phyloP scores from a whole-genome alignment of 306 rosid species.

The Rosa persica region DNA sequence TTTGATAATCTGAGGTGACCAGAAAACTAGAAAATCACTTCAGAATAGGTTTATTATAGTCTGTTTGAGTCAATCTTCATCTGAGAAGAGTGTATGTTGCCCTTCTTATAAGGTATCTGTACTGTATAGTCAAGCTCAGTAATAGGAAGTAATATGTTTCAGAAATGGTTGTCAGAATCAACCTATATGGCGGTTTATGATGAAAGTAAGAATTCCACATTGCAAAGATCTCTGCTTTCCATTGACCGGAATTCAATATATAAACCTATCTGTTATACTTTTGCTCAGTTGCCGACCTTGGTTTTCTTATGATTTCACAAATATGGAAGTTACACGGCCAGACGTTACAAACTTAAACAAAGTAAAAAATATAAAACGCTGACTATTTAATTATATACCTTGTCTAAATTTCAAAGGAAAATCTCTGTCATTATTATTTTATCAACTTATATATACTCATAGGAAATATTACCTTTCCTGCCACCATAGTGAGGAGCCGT shows the following conservation, averaged over 20 bases:
- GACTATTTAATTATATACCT: neutral
- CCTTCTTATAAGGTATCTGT: neutral
- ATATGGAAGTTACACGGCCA: neutral
- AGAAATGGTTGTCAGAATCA: neutral
- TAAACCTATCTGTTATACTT: neutral
- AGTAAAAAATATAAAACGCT: neutral
- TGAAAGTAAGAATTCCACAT: neutral
- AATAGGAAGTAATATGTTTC: neutral
- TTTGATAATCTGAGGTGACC: neutral
- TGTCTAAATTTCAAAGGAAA: neutral
- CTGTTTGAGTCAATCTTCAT: neutral
- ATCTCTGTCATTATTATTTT: conserved; percentile 2
- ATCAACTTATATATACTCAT: conserved; percentile 4
- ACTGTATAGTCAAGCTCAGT: neutral
- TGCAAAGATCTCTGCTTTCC: neutral
- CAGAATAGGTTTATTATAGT: neutral
- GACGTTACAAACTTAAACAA: neutral
- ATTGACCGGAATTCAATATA: neutral
- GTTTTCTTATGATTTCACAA: neutral
- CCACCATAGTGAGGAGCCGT: conserved; percentile 99
- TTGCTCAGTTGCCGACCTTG: neutral
- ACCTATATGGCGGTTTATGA: neutral
- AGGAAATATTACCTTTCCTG: conserved; percentile 62
- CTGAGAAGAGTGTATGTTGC: neutral
- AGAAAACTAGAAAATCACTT: neutral